Percentiles rank a stretch among this genome's conserved stretches.
Evolutionary conservation across 1,139 yeast species (phyloP).

Genomic region (Yamadazyma sp.): DNA sequence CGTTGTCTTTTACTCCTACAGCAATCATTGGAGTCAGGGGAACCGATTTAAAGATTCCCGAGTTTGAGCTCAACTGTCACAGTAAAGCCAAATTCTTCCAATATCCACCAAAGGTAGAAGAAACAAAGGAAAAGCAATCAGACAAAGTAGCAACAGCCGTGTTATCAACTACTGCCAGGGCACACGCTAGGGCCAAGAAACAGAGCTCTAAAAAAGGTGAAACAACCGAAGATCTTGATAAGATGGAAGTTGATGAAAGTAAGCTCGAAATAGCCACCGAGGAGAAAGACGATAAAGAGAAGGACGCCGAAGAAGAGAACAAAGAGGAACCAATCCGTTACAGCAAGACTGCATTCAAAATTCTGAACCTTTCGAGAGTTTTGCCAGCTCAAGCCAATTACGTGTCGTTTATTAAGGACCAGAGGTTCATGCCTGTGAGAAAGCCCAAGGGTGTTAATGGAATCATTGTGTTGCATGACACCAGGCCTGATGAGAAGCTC

Average conservation of each 20-base stretch:
- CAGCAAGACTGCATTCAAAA: constrained; percentile 61
- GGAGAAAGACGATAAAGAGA: constrained; percentile 21
- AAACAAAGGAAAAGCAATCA: constrained; percentile 76
- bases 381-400: constrained; percentile 88
- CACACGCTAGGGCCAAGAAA: constrained; percentile 88
- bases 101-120: constrained; percentile 88
- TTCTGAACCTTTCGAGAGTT: constrained; percentile 82
- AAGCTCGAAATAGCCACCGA: constrained; percentile 20
- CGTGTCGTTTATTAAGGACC: constrained; percentile 73
- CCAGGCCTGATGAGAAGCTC: constrained; percentile 61
- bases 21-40: constrained; percentile 78
- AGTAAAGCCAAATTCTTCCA: constrained; percentile 78
- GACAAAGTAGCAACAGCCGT: constrained; percentile 93
- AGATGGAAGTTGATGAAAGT: constrained; percentile 22
- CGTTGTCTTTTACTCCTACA: constrained; percentile 91
- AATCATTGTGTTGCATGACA: constrained; percentile 75
- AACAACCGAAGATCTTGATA: constrained; percentile 24
- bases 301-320: constrained; percentile 21
- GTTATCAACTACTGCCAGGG: constrained; percentile 87
- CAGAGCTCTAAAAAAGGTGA: constrained; percentile 53
- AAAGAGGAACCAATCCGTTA: constrained; percentile 40
- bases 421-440: constrained; percentile 81
- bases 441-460: constrained; percentile 79
- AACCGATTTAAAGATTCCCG: constrained; percentile 85
- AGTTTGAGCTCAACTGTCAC: constrained; percentile 78